phyloP scores from a whole-genome alignment of 2,329 filamentous ascomycete species.

The Cordyceps pruinosa region DNA sequence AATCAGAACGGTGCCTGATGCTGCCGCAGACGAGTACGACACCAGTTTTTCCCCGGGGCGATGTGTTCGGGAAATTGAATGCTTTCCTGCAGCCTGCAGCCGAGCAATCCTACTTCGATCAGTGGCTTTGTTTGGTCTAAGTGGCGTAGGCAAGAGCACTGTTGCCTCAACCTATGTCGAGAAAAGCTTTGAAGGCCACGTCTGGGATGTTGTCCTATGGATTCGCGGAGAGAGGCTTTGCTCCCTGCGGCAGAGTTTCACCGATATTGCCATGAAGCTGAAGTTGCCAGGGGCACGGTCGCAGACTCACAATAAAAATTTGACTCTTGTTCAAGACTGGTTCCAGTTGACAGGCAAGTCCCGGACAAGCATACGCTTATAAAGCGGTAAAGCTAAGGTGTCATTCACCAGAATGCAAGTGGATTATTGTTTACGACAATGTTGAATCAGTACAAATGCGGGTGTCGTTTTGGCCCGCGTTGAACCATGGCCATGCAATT shows the following conservation, averaged over 20 bases:
- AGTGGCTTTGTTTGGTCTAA: not conserved
- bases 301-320: not conserved
- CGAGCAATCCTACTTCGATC: too few relatives aligned
- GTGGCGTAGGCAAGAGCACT: not conserved
- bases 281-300: not conserved
- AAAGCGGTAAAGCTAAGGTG: too few relatives aligned
- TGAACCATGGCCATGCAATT: not conserved
- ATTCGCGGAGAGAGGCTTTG: not conserved
- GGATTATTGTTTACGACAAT: not conserved
- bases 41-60: too few relatives aligned
- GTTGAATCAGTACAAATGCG: not conserved
- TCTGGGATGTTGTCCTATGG: not conserved
- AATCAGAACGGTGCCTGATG: too few relatives aligned
- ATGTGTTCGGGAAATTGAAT: too few relatives aligned
- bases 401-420: not conserved
- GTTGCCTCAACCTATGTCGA: not conserved
- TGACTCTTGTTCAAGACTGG: not conserved
- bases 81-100: too few relatives aligned
- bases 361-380: too few relatives aligned
- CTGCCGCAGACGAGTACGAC: too few relatives aligned
- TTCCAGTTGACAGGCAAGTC: not conserved
- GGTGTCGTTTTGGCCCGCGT: not conserved
- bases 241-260: not conserved
- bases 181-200: not conserved
- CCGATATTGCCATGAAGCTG: not conserved